Conservation (phyloP, 371 early-diverging fungal genomes). For the Zychaea mexicana region DNA sequence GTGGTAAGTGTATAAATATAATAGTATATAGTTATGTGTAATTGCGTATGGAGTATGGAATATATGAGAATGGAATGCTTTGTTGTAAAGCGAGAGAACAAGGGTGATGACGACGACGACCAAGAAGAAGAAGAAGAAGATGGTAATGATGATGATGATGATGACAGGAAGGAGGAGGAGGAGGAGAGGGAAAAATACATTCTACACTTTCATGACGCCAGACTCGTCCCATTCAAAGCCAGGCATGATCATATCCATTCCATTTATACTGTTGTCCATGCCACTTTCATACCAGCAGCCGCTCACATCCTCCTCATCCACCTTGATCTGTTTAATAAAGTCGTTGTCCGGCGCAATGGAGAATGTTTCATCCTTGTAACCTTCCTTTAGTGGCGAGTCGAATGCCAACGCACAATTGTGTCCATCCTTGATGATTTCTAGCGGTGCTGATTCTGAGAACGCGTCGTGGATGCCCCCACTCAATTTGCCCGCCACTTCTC, state of each 20-base stretch:
- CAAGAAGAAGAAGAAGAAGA: not conserved
- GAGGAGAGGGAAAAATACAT: not conserved
- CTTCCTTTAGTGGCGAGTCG: constrained; percentile 36
- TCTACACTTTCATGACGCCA: constrained; percentile 4
- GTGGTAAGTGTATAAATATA: no score
- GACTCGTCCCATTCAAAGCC: constrained; percentile 37
- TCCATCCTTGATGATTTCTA: not conserved
- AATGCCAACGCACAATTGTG: constrained; percentile 10
- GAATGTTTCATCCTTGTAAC: constrained; percentile 36
- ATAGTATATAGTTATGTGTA: no score
- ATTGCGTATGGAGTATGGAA: no score
- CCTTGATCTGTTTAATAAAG: constrained; percentile 2
- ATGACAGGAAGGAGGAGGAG: not conserved
- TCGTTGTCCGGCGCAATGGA: constrained; percentile 4
- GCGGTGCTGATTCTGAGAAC: not conserved
- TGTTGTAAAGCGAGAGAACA: no score
- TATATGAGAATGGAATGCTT: no score
- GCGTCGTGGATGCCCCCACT: not conserved
- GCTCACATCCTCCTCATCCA: constrained; percentile 14
- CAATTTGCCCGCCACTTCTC: constrained; percentile 33
- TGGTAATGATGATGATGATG: not conserved
- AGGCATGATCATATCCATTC: constrained; percentile 19
- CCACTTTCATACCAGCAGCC: constrained; percentile 35
- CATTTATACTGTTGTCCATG: constrained; percentile 35
- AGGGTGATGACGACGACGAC: no score